Base-by-base conservation (phyloP, 2,329 filamentous ascomycete genomes). In the Xylariaceae sp. region DNA sequence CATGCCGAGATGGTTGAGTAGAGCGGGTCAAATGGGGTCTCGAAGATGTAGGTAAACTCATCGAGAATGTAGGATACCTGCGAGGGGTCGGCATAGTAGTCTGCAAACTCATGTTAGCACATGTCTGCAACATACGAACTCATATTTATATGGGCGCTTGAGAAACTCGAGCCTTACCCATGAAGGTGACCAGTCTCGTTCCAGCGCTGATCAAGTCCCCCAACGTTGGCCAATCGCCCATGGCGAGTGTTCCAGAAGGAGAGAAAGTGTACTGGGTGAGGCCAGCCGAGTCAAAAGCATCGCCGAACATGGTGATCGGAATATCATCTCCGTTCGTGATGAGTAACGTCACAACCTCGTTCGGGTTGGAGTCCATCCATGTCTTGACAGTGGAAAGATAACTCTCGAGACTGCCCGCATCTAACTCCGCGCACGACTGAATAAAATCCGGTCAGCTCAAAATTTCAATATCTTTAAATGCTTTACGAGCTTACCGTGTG, bases 11-110 rank as follows among this genome's bases (percentile, higher is more conserved):
- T 83, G 14, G 68, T 70, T 1, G 74, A 65, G 40, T 77, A 68
- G 1, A 74, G 77, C 50, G 82, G 80, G 52, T 86, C 80, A 65
- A 77, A 91, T 1, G 77, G 73, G 36, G 85, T 92, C 63, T 92
- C 87, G 70, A 85, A 90, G 54, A 85, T 76, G 64, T 80, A 81
- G 20, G 68, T 66, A 59, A 82, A 86, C 60, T 86, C 75, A 59
- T 78, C 71, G 44, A 85, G 70, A 43, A 87, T 79, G 59, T 83
- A 86, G 21, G 77, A 70, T n/a, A 79, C 75, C 40, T 68, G 62
- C 23, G 58, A 64, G 1, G 67, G 69, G 49, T 80, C 70, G 46
- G 71, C 62, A 40, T 74, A 59, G 54, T 77, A 88, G 63, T 90
- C 86, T 81, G 16, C 11, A 12, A n/a, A 21, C 4, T 25, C 0